A percentile compares a stretch with the other conserved stretches of the same genome.
Evolutionary conservation across 2,329 filamentous ascomycete species (phyloP).

Genomic region (Phialophora chinensis): DNA sequence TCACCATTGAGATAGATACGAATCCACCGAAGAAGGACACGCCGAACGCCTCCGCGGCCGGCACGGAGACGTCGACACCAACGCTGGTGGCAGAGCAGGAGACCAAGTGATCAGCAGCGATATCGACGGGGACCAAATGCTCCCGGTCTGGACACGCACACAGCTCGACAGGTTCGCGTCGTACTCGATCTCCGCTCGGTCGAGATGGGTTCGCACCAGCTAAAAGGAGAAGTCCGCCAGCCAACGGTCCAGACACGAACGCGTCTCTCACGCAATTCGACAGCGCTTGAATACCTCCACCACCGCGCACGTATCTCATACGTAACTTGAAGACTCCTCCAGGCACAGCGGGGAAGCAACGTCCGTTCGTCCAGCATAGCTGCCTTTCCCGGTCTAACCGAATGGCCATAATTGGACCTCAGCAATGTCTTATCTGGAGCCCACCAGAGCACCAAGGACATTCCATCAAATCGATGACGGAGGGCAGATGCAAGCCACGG

Average conservation of each 20-base stretch:
- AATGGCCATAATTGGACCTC: constrained; percentile 28
- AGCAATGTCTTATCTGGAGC: constrained; percentile 30
- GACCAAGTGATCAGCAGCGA: not conserved
- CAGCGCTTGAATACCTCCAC: not conserved
- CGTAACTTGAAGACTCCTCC: constrained; percentile 23
- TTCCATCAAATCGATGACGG: constrained; percentile 21
- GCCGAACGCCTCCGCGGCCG: constrained; percentile 27
- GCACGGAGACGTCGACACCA: constrained; percentile 24
- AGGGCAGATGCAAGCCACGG: constrained; percentile 11
- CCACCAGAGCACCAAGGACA: constrained; percentile 25
- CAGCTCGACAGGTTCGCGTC: not conserved
- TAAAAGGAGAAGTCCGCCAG: constrained; percentile 34
- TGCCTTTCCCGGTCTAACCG: constrained; percentile 32
- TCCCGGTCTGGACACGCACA: not conserved
- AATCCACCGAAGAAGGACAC: constrained; percentile 49
- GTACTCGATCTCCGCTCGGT: not conserved
- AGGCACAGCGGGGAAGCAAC: constrained; percentile 25
- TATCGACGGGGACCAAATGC: not conserved
- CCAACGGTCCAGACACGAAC: constrained; percentile 9
- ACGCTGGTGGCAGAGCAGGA: constrained; percentile 6
- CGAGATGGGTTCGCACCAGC: not conserved
- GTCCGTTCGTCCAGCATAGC: constrained; percentile 36
- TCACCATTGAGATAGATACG: constrained; percentile 52
- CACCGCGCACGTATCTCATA: constrained; percentile 21
- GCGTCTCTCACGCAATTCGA: constrained; percentile 9